These are phyloP conservation scores for Apiospora saccharicola DNA, from an alignment of 2,329 filamentous ascomycete species.

Conservation along the genomic window DNA sequence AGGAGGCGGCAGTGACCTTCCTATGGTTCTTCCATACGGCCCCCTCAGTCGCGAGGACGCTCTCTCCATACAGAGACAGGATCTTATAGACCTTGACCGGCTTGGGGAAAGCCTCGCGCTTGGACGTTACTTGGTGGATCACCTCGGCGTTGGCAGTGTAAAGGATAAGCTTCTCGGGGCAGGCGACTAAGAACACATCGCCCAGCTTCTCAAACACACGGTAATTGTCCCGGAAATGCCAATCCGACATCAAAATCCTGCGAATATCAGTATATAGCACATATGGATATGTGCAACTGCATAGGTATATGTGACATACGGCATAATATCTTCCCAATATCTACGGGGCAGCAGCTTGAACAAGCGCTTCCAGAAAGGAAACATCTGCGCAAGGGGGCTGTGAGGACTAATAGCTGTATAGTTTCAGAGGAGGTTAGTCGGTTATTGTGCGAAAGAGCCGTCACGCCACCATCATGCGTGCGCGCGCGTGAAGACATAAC, in stretches of 20 bases:
- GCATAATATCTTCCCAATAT: constrained; percentile 65
- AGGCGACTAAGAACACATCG: constrained; percentile 71
- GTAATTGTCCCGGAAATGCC: constrained; percentile 63
- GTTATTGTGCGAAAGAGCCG: neutral
- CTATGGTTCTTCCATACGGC: constrained; percentile 75
- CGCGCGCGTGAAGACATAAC: constrained; percentile 37
- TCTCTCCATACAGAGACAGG: constrained; percentile 73
- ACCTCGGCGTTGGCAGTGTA: constrained; percentile 70
- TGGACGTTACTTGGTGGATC: constrained; percentile 69
- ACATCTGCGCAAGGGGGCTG: constrained; percentile 63
- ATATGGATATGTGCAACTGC: neutral
- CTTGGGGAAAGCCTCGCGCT: constrained; percentile 77
- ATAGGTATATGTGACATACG: constrained; percentile 52
- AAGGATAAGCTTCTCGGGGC: constrained; percentile 60
- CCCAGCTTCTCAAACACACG: constrained; percentile 65
- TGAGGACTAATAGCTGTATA: constrained; percentile 56
- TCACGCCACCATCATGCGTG: neutral
- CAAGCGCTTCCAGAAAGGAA: constrained; percentile 61
- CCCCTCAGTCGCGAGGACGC: constrained; percentile 76
- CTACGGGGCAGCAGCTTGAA: constrained; percentile 61
- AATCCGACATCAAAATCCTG: constrained; percentile 61
- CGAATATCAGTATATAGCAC: constrained; percentile 44
- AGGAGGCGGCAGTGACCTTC: constrained; percentile 74
- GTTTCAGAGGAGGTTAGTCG: neutral
- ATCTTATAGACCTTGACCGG: constrained; percentile 65